Conservation (phyloP, 768 basidiomycete species). For the Panus rudis region DNA sequence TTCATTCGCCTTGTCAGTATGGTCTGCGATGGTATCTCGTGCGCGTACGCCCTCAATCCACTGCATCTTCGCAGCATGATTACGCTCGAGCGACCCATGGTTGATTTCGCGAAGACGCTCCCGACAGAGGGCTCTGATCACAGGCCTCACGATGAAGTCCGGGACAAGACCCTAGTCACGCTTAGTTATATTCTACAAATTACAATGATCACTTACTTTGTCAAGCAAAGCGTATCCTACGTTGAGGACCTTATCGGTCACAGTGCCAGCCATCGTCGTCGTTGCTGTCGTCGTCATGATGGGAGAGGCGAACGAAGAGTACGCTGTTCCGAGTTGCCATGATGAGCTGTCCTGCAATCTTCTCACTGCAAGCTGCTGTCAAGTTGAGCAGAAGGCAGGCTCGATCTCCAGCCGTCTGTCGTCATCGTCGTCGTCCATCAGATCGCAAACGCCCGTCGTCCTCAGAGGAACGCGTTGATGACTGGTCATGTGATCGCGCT, state of each 20-base stretch:
- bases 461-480: too few species aligned
- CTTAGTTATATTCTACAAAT: neutral
- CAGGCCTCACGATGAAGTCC: conserved; percentile 44
- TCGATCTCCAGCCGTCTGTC: too few species aligned
- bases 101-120: conserved; percentile 56
- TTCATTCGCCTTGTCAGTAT: conserved; percentile 63
- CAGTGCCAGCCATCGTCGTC: too few species aligned
- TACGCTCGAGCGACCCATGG: conserved; percentile 48
- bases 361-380: too few species aligned
- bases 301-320: neutral
- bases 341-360: too few species aligned
- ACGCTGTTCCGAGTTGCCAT: neutral
- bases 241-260: conserved; percentile 22
- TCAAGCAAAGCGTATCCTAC: conserved; percentile 32
- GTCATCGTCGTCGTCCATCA: too few species aligned
- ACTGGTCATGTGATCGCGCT: too few species aligned
- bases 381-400: too few species aligned
- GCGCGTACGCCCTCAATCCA: conserved; percentile 53
- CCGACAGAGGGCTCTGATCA: conserved; percentile 41
- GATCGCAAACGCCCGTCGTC: too few species aligned
- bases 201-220: conserved; percentile 13
- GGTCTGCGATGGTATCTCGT: conserved; percentile 47
- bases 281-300: too few species aligned
- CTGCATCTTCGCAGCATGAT: conserved; percentile 59
- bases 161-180: conserved; percentile 52